These are phyloP conservation scores for Sugiyamaella americana DNA, from an alignment of 805 yeast species.

Conservation along the genomic window DNA sequence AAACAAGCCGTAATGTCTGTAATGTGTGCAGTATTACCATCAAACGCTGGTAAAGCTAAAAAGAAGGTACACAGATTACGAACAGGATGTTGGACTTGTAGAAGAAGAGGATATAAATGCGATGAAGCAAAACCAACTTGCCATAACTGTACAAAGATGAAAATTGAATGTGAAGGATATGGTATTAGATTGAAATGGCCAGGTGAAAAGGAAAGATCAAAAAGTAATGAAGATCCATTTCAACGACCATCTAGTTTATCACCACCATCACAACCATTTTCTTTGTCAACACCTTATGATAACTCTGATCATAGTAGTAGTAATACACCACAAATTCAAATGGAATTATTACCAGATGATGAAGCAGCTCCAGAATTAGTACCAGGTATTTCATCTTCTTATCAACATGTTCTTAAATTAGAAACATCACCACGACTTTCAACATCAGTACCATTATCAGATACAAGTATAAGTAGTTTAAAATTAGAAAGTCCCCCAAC, in stretches of 20 bases:
- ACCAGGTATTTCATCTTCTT: conserved; percentile 5
- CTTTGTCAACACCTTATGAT: neutral
- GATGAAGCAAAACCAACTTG: conserved; percentile 24
- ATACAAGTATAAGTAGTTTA: neutral
- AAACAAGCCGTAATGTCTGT: neutral
- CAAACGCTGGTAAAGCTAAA: conserved; percentile 5
- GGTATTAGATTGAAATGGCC: conserved; percentile 25
- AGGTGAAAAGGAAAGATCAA: conserved; percentile 17
- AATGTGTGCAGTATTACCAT: neutral
- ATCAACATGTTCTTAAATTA: conserved; percentile 9
- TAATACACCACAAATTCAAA: neutral
- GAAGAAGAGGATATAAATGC: conserved; percentile 24
- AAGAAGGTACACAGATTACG: conserved; percentile 21
- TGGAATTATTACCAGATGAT: neutral
- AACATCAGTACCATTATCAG: neutral
- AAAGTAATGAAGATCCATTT: neutral
- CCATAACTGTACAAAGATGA: conserved; percentile 18
- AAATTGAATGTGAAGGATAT: conserved; percentile 23
- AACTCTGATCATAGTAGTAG: neutral
- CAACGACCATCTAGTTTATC: neutral
- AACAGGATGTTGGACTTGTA: conserved; percentile 27
- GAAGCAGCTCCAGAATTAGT: conserved; percentile 3
- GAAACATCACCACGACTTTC: neutral
- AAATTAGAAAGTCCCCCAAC: neutral
- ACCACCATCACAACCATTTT: neutral